Base-by-base conservation (phyloP, 2,329 filamentous ascomycete genomes). In the Plenodomus lindquistii region DNA sequence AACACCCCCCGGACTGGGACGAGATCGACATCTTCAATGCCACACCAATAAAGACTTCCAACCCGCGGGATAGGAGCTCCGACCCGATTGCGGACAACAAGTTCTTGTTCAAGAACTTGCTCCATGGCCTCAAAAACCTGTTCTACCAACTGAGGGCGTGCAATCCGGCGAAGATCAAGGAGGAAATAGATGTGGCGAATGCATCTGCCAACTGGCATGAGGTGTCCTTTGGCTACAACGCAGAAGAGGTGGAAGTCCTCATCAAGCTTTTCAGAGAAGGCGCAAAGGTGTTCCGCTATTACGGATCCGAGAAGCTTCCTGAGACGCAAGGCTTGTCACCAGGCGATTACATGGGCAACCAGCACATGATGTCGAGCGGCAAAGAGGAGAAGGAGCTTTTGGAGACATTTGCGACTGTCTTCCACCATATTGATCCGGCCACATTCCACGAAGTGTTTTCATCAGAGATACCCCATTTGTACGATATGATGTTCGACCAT, bases 361-460 rank as follows among this genome's bases (percentile, higher is more conserved):
- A 96, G 63, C 95, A 96, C 70, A 96, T 96, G 83, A 86, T 94
- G 36, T 93, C 91, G 0, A 96, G 91, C 70, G 88, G 85, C 52
- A 95, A 96, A 63, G 95, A 99, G 68, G 95, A 99, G 73, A 99
- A 99, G 71, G 94, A 99, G 45, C 81, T 99, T 8, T 80, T 99
- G 6, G 95, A 99, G 77, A 96, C 91, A 2, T 99, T 99, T 70
- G 94, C 93, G 2, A 97, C 94, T 0, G 92, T 99, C 21, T 99
- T 99, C 69, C 94, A 99, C 70, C 95, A 93, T 73, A 94, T 99
- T 56, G 94, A 99, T 67, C 94, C 94, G 2, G 94, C 95, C 10
- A 97, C 93, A 0, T 99, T 99, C 69, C 92, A 99, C 65, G 94
- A 99, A 75, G 91, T 99, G 35, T 99, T 99, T 71, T 90, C 96